Evolutionary conservation across 495 filamentous ascomycete species (phyloP).

Genomic region (Xylaria castorea): DNA sequence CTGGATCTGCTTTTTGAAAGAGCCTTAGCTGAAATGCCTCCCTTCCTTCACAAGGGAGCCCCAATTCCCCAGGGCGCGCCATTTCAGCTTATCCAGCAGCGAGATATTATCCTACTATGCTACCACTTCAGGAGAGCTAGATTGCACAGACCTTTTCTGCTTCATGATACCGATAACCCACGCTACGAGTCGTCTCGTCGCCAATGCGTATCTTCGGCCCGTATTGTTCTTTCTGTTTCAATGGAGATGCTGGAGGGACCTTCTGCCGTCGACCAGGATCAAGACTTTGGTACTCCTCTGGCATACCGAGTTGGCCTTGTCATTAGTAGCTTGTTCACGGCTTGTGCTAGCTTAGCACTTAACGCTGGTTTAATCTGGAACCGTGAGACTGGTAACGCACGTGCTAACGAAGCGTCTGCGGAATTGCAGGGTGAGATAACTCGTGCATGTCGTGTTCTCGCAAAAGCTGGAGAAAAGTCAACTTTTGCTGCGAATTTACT

Average conservation of each 20-base stretch:
- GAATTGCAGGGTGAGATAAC: slow-evolving; percentile 7
- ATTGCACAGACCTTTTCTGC: slow-evolving; percentile 37
- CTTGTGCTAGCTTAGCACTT: slow-evolving; percentile 21
- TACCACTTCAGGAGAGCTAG: slow-evolving; percentile 33
- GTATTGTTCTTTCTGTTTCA: slow-evolving; percentile 19
- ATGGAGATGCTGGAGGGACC: slow-evolving; percentile 8
- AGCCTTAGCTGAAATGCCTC: slow-evolving; percentile 28
- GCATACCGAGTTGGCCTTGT: slow-evolving; percentile 25
- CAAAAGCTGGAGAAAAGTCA: slow-evolving; percentile 21
- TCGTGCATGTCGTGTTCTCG: slow-evolving; percentile 20
- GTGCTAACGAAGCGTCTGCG: background rate
- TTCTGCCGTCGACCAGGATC: background rate
- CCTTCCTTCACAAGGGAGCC: slow-evolving; percentile 17
- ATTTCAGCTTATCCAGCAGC: slow-evolving; percentile 21
- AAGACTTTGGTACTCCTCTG: background rate
- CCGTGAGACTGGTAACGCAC: background rate
- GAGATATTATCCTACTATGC: slow-evolving; percentile 31
- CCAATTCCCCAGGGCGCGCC: slow-evolving; percentile 21
- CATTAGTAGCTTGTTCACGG: slow-evolving; percentile 23
- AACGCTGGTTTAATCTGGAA: slow-evolving; percentile 6
- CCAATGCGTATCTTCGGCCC: slow-evolving; percentile 24
- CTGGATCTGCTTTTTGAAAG: slow-evolving; percentile 34
- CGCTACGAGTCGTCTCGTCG: slow-evolving; percentile 17
- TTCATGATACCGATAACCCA: slow-evolving; percentile 20
- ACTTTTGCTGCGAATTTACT: slow-evolving; percentile 20